These are phyloP conservation scores for Ophiostoma angusticollis DNA, from an alignment of 2,329 filamentous ascomycete genomes.

Conservation along the genomic window DNA sequence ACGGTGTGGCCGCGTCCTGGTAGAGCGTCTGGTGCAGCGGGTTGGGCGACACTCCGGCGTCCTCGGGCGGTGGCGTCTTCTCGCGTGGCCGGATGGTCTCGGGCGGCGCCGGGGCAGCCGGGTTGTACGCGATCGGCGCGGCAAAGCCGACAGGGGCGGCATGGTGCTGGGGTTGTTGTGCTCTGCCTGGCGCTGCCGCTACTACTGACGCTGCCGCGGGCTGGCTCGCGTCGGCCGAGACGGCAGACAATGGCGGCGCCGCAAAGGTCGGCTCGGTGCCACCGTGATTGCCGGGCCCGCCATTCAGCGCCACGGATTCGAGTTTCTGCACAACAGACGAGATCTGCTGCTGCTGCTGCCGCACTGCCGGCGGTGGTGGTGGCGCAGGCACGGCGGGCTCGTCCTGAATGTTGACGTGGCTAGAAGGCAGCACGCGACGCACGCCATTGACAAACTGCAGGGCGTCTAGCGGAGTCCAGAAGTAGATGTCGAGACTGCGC, in stretches of 20 bases:
- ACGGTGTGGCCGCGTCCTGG: conserved; percentile 40
- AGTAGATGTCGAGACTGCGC: conserved; percentile 64
- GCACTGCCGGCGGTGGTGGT: conserved; percentile 15
- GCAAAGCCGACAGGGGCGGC: conserved; percentile 37
- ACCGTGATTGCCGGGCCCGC: conserved; percentile 26
- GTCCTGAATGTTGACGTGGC: conserved; percentile 50
- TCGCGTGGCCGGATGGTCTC: conserved; percentile 61
- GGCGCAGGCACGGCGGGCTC: conserved; percentile 43
- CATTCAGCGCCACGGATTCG: conserved; percentile 56
- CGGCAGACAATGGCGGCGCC: conserved; percentile 22
- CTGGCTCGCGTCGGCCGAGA: conserved; percentile 1
- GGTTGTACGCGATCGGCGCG: conserved; percentile 62
- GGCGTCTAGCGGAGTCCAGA: conserved; percentile 64
- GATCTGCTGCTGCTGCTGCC: conserved; percentile 27
- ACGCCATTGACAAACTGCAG: conserved; percentile 57
- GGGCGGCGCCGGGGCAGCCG: conserved; percentile 62
- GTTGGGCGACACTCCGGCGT: conserved; percentile 42
- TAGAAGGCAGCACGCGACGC: conserved; percentile 47
- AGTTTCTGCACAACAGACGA: conserved; percentile 62
- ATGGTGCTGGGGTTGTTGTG: conserved; percentile 19
- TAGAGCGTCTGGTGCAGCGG: conserved; percentile 45
- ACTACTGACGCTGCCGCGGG: neutral
- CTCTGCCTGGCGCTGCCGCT: too few species aligned
- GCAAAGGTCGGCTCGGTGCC: conserved; percentile 23
- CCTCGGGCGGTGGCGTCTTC: conserved; percentile 67